These are phyloP conservation scores for Geotrichum ghanense DNA, from an alignment of 805 yeast genomes.

Conservation along the genomic window DNA sequence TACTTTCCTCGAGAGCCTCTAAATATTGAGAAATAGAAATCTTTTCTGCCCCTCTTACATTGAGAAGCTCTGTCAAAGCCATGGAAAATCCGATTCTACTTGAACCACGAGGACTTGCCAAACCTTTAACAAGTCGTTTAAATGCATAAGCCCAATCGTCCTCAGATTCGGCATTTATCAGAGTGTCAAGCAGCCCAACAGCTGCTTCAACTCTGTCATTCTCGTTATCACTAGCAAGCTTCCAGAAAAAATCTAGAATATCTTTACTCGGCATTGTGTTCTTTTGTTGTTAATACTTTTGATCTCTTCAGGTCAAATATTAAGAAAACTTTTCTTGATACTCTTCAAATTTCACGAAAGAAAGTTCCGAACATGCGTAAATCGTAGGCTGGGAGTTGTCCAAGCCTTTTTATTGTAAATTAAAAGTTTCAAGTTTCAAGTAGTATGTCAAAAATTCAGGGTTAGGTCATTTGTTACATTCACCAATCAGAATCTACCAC, in stretches of 20 bases:
- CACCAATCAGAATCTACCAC: not conserved
- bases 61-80: conserved; percentile 58
- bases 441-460: not conserved
- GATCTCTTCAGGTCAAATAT: not conserved
- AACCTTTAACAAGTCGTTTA: conserved; percentile 66
- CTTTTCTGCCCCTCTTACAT: conserved; percentile 16
- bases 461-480: not conserved
- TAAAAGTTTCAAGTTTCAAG: not conserved
- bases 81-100: conserved; percentile 83
- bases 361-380: not conserved
- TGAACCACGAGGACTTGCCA: conserved; percentile 69
- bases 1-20: conserved; percentile 26
- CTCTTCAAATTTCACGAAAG: not conserved
- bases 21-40: conserved; percentile 32
- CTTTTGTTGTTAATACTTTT: not conserved
- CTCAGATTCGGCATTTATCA: conserved; percentile 26
- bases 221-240: conserved; percentile 64
- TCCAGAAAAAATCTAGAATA: conserved; percentile 53
- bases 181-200: conserved; percentile 48
- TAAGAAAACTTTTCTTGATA: not conserved
- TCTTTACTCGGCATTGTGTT: not conserved
- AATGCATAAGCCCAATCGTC: conserved; percentile 77
- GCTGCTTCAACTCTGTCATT: conserved; percentile 67
- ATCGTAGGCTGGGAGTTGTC: not conserved
- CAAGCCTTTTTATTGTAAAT: not conserved